These are phyloP conservation scores for Ceratobasidium sp. DNA, from an alignment of 1,284 basidiomycete species.

Conservation along the genomic window DNA sequence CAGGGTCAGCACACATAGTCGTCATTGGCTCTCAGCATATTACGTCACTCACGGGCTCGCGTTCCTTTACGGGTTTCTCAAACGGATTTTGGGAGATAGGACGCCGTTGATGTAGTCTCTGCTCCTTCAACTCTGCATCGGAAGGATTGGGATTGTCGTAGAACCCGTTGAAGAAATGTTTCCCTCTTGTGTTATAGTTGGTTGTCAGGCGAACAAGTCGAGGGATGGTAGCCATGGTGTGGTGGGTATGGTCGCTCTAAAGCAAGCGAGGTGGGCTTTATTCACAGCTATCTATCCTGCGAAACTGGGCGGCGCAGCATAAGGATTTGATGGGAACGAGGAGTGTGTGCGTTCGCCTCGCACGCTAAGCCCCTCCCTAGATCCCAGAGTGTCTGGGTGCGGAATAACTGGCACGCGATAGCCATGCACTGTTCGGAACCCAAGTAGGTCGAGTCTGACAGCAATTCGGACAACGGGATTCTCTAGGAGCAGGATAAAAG, in stretches of 20 bases:
- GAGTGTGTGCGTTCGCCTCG: background rate
- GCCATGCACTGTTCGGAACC: background rate
- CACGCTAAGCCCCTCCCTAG: background rate
- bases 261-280: background rate
- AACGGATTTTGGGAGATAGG: constrained; percentile 19
- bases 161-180: constrained; percentile 10
- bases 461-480: no score
- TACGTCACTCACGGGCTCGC: background rate
- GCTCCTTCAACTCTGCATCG: background rate
- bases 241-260: background rate
- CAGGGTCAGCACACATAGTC: background rate
- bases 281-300: background rate
- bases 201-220: background rate
- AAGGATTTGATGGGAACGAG: background rate
- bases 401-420: background rate
- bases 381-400: background rate
- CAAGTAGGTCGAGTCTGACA: background rate
- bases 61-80: background rate
- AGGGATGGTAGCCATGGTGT: background rate
- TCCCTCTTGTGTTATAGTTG: background rate
- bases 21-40: background rate
- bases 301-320: background rate
- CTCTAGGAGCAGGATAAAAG: no score
- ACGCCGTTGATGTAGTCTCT: constrained; percentile 6
- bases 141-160: background rate